Evolutionary conservation across 1,284 basidiomycete species (phyloP).

Genomic region (Bondarzewia mesenterica): DNA sequence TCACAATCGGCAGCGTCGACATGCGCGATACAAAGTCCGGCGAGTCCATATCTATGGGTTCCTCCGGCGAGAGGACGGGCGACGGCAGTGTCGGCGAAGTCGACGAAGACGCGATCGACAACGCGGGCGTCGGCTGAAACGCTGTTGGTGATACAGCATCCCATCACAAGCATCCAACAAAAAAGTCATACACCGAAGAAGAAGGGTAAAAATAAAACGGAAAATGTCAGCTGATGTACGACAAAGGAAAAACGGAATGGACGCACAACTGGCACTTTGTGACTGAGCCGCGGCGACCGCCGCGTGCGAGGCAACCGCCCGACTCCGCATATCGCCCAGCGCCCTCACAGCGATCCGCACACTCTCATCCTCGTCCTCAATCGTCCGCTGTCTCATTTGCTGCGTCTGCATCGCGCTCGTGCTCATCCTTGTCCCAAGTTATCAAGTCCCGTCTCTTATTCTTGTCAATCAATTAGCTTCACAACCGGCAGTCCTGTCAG

Average conservation of each 20-base stretch:
- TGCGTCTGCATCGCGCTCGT: neutral
- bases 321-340: constrained; percentile 61
- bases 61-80: constrained; percentile 10
- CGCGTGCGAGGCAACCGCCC: constrained; percentile 13
- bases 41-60: constrained; percentile 15
- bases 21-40: constrained; percentile 42
- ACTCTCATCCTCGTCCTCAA: constrained; percentile 39
- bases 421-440: neutral
- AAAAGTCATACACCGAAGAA: neutral
- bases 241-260: neutral
- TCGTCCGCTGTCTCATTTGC: constrained; percentile 14
- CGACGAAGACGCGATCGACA: constrained; percentile 24
- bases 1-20: constrained; percentile 49
- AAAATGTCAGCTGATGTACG: neutral
- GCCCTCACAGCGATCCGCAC: constrained; percentile 63
- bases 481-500: neutral
- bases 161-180: neutral
- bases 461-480: neutral
- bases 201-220: neutral
- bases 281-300: neutral
- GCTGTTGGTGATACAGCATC: constrained; percentile 14
- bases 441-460: neutral
- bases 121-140: constrained; percentile 28
- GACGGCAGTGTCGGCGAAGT: constrained; percentile 22
- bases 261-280: constrained; percentile 20